phyloP scores from a whole-genome alignment of 305 asterid species.

The Rubia peregrina region DNA sequence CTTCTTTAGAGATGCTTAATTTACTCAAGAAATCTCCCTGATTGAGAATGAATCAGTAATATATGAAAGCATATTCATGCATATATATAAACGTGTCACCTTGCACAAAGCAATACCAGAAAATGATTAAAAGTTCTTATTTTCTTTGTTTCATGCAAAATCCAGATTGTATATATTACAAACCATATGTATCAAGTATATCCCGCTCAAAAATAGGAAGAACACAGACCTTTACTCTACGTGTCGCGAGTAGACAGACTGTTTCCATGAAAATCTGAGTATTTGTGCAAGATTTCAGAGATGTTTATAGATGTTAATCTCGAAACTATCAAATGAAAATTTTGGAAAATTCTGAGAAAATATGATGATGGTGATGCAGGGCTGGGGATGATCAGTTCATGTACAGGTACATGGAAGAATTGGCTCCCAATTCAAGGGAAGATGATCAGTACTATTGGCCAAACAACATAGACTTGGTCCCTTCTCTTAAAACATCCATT shows the following conservation, averaged over 20 bases:
- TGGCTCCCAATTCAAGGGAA: slow-evolving; percentile 15
- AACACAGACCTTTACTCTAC: no score
- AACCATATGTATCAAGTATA: no score
- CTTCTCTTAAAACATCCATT: not conserved
- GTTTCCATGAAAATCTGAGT: not conserved
- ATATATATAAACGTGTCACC: not conserved
- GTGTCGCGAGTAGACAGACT: not conserved
- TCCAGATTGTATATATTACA: not conserved
- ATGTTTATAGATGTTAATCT: no score
- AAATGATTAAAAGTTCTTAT: not conserved
- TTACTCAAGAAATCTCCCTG: not conserved
- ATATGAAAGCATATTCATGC: not conserved
- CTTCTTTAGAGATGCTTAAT: not conserved
- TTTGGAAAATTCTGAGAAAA: not conserved
- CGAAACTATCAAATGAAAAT: no score
- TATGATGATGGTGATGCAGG: slow-evolving; percentile 6
- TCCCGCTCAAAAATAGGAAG: no score
- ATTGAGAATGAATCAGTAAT: not conserved
- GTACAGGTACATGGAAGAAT: slow-evolving; percentile 14
- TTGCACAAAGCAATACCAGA: not conserved
- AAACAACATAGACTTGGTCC: not conserved
- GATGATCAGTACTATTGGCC: slow-evolving; percentile 10
- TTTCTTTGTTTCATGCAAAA: not conserved
- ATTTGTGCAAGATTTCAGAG: not conserved
- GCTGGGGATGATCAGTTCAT: slow-evolving; percentile 13